Conservation (phyloP, 768 basidiomycete genomes). For the Lentinula guzmanii region DNA sequence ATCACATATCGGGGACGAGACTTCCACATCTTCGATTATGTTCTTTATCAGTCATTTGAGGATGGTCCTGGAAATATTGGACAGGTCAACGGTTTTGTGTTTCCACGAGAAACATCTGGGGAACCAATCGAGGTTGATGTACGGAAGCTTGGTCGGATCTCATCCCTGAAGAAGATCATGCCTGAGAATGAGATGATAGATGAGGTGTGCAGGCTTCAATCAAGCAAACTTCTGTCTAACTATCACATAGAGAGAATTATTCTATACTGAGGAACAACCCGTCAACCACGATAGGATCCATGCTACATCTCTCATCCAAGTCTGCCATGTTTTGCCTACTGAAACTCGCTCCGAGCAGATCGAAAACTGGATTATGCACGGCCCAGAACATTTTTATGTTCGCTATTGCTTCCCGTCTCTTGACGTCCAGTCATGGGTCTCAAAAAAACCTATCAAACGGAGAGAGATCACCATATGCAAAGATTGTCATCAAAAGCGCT, state of each 20-base stretch:
- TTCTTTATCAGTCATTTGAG: conserved; percentile 37
- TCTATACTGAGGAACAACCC: conserved; percentile 40
- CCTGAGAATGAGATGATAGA: conserved; percentile 41
- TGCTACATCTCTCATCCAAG: conserved; percentile 35
- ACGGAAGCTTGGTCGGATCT: conserved; percentile 45
- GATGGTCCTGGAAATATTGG: conserved; percentile 54
- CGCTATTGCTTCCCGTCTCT: conserved; percentile 44
- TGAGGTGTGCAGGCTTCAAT: conserved; percentile 34
- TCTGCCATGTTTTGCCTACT: conserved; percentile 42
- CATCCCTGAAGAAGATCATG: conserved; percentile 28
- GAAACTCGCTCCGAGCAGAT: conserved; percentile 19
- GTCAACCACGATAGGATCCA: conserved; percentile 19
- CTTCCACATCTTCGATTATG: conserved; percentile 62
- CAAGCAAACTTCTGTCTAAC: not conserved
- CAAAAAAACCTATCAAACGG: conserved; percentile 23
- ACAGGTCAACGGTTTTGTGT: conserved; percentile 34
- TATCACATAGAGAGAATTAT: conserved; percentile 49
- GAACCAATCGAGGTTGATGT: conserved; percentile 22
- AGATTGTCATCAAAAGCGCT: conserved; percentile 28
- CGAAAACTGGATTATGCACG: conserved; percentile 42
- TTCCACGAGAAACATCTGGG: conserved; percentile 11
- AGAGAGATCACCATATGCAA: conserved; percentile 38
- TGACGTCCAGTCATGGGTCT: conserved; percentile 29
- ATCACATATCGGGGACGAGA: conserved; percentile 37
- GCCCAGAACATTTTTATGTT: conserved; percentile 54